phyloP scores from a whole-genome alignment of 768 basidiomycete genomes.

The Lactarius tabidus region DNA sequence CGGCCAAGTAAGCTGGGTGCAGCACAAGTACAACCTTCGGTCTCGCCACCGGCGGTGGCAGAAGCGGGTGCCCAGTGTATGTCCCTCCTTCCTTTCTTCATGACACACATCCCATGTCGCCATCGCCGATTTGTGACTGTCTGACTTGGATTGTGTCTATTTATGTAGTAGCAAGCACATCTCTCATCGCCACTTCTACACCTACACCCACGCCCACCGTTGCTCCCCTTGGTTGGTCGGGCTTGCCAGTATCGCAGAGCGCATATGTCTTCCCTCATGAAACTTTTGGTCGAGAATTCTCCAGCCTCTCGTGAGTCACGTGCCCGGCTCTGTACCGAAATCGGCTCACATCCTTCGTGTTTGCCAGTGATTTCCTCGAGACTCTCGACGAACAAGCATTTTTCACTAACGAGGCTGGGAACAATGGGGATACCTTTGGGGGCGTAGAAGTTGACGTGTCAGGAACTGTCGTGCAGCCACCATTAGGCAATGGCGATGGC shows the following conservation, averaged over 20 bases:
- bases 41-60: constrained; percentile 22
- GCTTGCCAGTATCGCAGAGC: constrained; percentile 42
- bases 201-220: constrained; percentile 34
- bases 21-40: constrained; percentile 34
- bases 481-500: neutral
- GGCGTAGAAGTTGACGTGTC: constrained; percentile 28
- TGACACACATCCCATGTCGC: neutral
- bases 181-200: constrained; percentile 2
- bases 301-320: constrained; percentile 64
- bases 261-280: constrained; percentile 69
- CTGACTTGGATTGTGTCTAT: neutral
- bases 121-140: neutral
- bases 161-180: constrained; percentile 25
- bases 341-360: constrained; percentile 1
- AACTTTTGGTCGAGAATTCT: constrained; percentile 76
- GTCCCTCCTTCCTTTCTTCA: neutral
- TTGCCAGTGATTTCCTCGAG: constrained; percentile 75
- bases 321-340: neutral
- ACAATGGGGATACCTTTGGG: constrained; percentile 46
- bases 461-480: constrained; percentile 9
- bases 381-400: constrained; percentile 82
- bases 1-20: constrained; percentile 41
- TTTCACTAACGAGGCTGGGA: constrained; percentile 53
- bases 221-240: constrained; percentile 45
- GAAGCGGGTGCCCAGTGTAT: constrained; percentile 2